These are phyloP conservation scores for Diaporthe ilicicola DNA, from an alignment of 2,329 filamentous ascomycete genomes.

Conservation along the genomic window DNA sequence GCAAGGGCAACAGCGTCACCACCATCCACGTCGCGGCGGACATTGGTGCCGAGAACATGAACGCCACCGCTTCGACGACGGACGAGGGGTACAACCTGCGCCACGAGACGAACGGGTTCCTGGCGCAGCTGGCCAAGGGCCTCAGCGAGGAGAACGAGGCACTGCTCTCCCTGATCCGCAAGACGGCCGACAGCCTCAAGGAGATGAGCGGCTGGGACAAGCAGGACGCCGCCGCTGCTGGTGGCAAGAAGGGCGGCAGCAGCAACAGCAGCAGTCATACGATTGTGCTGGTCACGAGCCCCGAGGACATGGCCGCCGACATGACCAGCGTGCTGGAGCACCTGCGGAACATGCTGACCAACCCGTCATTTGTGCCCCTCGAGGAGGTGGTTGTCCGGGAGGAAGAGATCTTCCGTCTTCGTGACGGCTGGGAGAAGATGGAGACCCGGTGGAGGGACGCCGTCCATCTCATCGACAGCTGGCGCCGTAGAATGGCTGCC, in stretches of 20 bases:
- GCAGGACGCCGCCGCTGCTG: conserved; percentile 34
- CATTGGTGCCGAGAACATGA: conserved; percentile 52
- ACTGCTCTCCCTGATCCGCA: conserved; percentile 75
- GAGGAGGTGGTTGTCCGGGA: conserved; percentile 95
- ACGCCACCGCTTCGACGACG: conserved; percentile 42
- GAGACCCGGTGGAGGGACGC: conserved; percentile 90
- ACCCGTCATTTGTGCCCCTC: conserved; percentile 94
- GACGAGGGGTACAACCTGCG: conserved; percentile 74
- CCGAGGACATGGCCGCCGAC: conserved; percentile 75
- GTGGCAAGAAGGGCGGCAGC: conserved; percentile 35
- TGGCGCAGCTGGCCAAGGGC: conserved; percentile 83
- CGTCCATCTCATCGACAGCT: conserved; percentile 88
- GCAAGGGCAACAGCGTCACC: conserved; percentile 62
- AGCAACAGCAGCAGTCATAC: conserved; percentile 36
- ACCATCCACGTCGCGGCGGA: conserved; percentile 67
- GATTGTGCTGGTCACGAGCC: conserved; percentile 48
- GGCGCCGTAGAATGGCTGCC: conserved; percentile 82
- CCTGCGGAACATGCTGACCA: conserved; percentile 84
- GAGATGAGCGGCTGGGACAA: conserved; percentile 70
- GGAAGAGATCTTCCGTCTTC: conserved; percentile 84
- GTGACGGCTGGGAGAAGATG: conserved; percentile 92
- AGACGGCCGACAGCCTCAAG: conserved; percentile 75
- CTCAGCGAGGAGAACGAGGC: conserved; percentile 93
- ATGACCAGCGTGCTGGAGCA: conserved; percentile 83
- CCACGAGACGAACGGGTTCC: conserved; percentile 89